Conservation (phyloP, 352 stramenopile species). For the Phytophthora lateralis region DNA sequence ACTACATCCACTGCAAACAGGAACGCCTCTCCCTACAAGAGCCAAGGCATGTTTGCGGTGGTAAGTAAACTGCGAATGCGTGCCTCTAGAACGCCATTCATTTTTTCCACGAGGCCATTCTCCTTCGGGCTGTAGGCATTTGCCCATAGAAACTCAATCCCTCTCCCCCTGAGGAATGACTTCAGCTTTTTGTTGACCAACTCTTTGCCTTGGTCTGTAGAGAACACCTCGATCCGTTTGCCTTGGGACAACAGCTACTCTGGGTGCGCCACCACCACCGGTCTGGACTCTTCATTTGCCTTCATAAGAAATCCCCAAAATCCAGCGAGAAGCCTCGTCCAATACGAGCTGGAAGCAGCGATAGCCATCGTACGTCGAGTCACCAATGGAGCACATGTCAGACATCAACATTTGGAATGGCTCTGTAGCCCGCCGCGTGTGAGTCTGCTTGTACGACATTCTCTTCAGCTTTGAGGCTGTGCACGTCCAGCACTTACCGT, state of each 20-base stretch:
- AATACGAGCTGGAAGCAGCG: conserved; percentile 4
- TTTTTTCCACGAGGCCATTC: conserved; percentile 17
- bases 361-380: conserved; percentile 6
- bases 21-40: conserved; percentile 9
- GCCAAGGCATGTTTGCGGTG: conserved; percentile 3
- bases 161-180: conserved; percentile 12
- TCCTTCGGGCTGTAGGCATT: conserved; percentile 16
- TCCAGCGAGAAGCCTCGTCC: conserved; percentile 4
- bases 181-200: conserved; percentile 13
- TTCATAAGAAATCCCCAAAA: conserved; percentile 5
- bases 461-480: conserved; percentile 11
- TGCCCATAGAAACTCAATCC: conserved; percentile 14
- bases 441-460: conserved; percentile 11
- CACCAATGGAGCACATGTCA: conserved; percentile 2
- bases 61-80: conserved; percentile 5
- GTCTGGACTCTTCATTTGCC: conserved; percentile 4
- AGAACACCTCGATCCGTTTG: conserved; percentile 1
- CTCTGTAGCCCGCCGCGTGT: conserved; percentile 1
- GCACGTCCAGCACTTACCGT: conserved; percentile 20
- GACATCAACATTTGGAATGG: conserved; percentile 16
- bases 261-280: not conserved
- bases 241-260: conserved; percentile 9
- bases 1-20: conserved; percentile 1
- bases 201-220: conserved; percentile 8
- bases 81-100: conserved; percentile 1